phyloP scores from a whole-genome alignment of 2,329 filamentous ascomycete species.

The Lachnellula arida region DNA sequence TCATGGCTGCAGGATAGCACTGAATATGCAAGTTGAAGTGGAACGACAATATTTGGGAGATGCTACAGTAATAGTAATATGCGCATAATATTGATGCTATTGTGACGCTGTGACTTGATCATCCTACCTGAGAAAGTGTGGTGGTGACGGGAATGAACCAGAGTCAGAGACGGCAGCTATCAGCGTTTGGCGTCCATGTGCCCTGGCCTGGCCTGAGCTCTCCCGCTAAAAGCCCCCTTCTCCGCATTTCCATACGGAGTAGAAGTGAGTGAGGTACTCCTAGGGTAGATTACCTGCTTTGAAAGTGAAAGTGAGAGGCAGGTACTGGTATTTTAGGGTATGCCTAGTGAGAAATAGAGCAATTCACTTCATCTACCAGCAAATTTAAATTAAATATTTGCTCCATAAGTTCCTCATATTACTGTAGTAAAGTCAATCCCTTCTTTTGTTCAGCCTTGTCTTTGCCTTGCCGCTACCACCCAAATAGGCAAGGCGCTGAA shows the following conservation, averaged over 20 bases:
- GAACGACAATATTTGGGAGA: background rate
- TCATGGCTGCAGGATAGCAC: conserved; percentile 55
- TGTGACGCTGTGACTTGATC: background rate
- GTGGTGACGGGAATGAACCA: background rate
- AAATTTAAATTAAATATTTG: background rate
- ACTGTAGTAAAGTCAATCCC: background rate
- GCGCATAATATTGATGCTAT: background rate
- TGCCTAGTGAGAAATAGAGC: too few relatives aligned
- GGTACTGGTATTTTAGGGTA: too few relatives aligned
- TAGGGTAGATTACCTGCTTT: too few relatives aligned
- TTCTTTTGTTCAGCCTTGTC: background rate
- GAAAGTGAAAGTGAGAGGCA: too few relatives aligned
- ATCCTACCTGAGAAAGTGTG: background rate
- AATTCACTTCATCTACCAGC: background rate
- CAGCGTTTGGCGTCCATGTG: background rate
- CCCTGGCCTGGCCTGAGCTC: background rate
- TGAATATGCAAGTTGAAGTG: too few relatives aligned
- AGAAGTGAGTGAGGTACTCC: too few relatives aligned
- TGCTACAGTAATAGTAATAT: background rate
- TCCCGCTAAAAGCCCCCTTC: too few relatives aligned
- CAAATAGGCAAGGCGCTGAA: conserved; percentile 10
- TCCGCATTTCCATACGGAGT: too few relatives aligned
- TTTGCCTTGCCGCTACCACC: conserved; percentile 5
- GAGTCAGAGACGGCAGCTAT: background rate
- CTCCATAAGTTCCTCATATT: too few relatives aligned